Percentiles rank a stretch among this genome's conserved stretches.
Conservation (phyloP, 495 filamentous ascomycete genomes). For the Penicillium atrosanguineum region DNA sequence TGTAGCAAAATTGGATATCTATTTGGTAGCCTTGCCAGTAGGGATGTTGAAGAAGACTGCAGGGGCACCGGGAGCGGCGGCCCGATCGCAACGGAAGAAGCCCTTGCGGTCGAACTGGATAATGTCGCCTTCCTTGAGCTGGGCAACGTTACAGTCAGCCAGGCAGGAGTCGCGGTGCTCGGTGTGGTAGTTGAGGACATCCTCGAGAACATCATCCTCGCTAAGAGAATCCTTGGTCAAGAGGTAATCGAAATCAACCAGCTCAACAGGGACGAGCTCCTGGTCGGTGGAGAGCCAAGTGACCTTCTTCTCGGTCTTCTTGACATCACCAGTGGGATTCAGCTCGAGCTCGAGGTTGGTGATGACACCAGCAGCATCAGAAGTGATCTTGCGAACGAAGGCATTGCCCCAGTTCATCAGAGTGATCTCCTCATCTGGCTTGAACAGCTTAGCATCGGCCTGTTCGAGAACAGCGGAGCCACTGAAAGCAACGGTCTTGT, state of each 20-base stretch:
- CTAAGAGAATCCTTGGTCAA: conserved; percentile 88
- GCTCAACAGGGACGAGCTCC: conserved; percentile 73
- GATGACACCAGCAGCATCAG: conserved; percentile 55
- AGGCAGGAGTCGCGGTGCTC: conserved; percentile 71
- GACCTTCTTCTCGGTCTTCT: conserved; percentile 92
- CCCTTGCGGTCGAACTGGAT: conserved; percentile 94
- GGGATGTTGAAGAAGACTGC: conserved; percentile 80
- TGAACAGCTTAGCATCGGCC: conserved; percentile 77
- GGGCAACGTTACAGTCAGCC: conserved; percentile 76
- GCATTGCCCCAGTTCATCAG: conserved; percentile 97
- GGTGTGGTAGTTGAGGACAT: conserved; percentile 73
- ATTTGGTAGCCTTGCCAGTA: conserved; percentile 59
- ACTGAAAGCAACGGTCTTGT: conserved; percentile 78
- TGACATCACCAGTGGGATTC: conserved; percentile 84
- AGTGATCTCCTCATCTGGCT: conserved; percentile 85
- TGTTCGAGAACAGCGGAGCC: conserved; percentile 76
- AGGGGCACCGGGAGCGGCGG: conserved; percentile 55
- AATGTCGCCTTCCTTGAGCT: conserved; percentile 76
- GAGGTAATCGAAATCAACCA: conserved; percentile 89
- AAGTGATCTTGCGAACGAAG: conserved; percentile 70
- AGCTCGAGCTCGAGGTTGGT: conserved; percentile 72
- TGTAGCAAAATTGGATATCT: conserved; percentile 8
- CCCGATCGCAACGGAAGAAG: conserved; percentile 76
- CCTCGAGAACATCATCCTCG: conserved; percentile 77
- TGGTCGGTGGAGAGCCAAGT: conserved; percentile 83